Evolutionary conservation across 352 stramenopile species (phyloP), one percentile per base, ranked within the genome.

Genomic region (Globisporangium paddicum): DNA sequence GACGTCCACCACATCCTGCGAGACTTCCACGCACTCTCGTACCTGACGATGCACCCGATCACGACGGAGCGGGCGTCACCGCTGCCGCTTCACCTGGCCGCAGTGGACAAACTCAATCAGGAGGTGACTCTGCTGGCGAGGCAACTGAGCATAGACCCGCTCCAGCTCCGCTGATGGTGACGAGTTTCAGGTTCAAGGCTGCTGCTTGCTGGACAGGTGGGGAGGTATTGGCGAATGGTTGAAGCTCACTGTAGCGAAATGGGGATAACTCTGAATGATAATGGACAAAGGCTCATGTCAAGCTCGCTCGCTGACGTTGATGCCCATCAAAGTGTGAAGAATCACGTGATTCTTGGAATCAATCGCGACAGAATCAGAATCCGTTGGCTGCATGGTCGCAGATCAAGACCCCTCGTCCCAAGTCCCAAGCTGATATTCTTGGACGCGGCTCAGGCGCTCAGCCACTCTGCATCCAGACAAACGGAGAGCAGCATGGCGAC

Each of bases 41-140:
- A 83, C 48, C 64, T 92, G 64, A 92, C 82, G 13, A 86, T 80
- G 55, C 78, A 92, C 41, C 82, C 82, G 16, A 72, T 86, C 46
- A 82, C 78, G 18, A 73, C 85, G 46, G 63, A 77, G 55, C 74
- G 82, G 16, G 72, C 82, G 48, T 89, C 77, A 6, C 82, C 82
- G 13, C 60, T 87, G 3, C 82, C 82, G 16, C 60, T 89, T 1
- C 75, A 92, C 62, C 58, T 92, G 19, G 67, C 71, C 14, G 72
- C 55, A 3, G 67, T 90, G 14, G 72, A 80, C 47, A 62, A 53
- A 37, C 30, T 75, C 11, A 38, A 44, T 5, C 55, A 60, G 23
- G 66, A 79, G 32, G 14, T 67, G 19, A 51, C 49, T 19, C 7
- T 49, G 28, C 30, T 78, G 18, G 37, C 34, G 18, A 55, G 16